phyloP scores from a whole-genome alignment of 2,329 filamentous ascomycete species.

The Knufia petricola region DNA sequence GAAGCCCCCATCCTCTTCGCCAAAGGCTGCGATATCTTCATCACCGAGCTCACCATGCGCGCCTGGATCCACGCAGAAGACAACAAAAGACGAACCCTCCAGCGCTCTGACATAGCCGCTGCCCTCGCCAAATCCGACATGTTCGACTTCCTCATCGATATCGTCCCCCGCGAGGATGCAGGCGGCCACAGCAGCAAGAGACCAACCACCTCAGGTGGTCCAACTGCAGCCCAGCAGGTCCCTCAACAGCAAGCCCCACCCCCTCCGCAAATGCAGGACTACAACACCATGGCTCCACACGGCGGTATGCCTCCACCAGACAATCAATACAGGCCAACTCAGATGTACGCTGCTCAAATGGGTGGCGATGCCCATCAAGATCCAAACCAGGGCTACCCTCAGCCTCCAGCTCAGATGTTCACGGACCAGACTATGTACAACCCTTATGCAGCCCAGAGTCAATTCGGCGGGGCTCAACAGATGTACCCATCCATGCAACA shows the following conservation, averaged over 20 bases:
- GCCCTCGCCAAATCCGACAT: slow-evolving; percentile 96
- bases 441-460: slow-evolving; percentile 59
- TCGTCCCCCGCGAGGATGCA: slow-evolving; percentile 91
- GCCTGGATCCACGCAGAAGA: slow-evolving; percentile 99
- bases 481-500: slow-evolving; percentile 21
- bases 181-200: slow-evolving; percentile 42
- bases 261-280: slow-evolving; percentile 47
- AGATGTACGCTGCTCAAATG: slow-evolving; percentile 74
- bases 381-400: slow-evolving; percentile 62
- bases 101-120: slow-evolving; percentile 92
- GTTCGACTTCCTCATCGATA: slow-evolving; percentile 99
- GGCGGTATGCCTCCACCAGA: slow-evolving; percentile 58
- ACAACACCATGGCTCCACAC: slow-evolving; percentile 48
- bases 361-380: slow-evolving; percentile 47
- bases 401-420: slow-evolving; percentile 68
- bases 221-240: slow-evolving; percentile 32
- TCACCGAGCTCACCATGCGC: slow-evolving; percentile 96
- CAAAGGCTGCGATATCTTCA: slow-evolving; percentile 98
- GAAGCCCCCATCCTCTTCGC: slow-evolving; percentile 96
- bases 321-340: slow-evolving; percentile 69
- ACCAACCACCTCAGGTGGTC: slow-evolving; percentile 40
- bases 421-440: slow-evolving; percentile 65
- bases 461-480: slow-evolving; percentile 41
- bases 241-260: slow-evolving; percentile 43
- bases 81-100: slow-evolving; percentile 91